Percentiles rank a stretch among this genome's conserved stretches.
These are phyloP conservation scores for Daldinia childiae DNA, from an alignment of 495 filamentous ascomycete species.

Conservation along the genomic window DNA sequence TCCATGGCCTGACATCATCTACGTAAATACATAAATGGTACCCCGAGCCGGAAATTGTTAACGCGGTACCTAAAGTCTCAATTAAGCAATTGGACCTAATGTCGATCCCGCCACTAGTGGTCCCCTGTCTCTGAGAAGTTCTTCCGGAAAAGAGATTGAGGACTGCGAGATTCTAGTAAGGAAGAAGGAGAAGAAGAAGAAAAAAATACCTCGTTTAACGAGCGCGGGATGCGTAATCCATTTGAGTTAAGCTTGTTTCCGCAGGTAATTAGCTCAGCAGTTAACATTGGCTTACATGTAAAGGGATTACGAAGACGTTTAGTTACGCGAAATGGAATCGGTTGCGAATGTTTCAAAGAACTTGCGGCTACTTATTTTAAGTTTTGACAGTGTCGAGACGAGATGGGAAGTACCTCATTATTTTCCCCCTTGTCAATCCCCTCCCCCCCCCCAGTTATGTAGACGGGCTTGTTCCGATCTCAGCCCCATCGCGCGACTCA, in stretches of 20 bases:
- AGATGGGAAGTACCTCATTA: neutral
- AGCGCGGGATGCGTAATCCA: constrained; percentile 9
- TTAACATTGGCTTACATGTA: constrained; percentile 8
- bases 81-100: constrained; percentile 22
- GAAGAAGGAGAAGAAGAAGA: neutral
- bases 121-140: constrained; percentile 15
- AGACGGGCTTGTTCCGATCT: constrained; percentile 30
- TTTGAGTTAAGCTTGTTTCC: constrained; percentile 7
- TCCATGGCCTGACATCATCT: constrained; percentile 31
- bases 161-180: constrained; percentile 1
- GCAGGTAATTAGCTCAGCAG: neutral
- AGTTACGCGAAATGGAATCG: neutral
- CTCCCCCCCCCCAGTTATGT: neutral
- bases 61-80: constrained; percentile 17
- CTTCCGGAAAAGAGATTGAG: constrained; percentile 8
- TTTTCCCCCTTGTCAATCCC: no score
- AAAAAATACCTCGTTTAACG: constrained; percentile 17
- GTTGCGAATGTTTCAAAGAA: constrained; percentile 4
- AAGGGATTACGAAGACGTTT: no score
- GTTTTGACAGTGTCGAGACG: constrained; percentile 18
- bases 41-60: constrained; percentile 24
- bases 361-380: constrained; percentile 10
- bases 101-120: constrained; percentile 35
- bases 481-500: constrained; percentile 39
- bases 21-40: neutral